Evolutionary conservation across 768 basidiomycete species (phyloP), one percentile per base, ranked within the genome.

Genomic region (Cystobasidium ongulense): DNA sequence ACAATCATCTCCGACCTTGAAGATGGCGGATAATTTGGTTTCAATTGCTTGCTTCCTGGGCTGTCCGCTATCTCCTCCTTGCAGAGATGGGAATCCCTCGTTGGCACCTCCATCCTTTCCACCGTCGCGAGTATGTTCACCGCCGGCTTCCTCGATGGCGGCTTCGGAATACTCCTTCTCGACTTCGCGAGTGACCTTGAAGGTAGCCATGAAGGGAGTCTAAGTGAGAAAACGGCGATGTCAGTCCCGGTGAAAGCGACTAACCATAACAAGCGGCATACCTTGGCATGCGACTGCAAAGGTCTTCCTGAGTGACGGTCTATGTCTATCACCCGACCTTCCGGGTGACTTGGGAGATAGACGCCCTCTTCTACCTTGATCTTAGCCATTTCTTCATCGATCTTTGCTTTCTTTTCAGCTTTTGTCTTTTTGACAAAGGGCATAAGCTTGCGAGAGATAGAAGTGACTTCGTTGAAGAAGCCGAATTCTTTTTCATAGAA

Each of bases 171-270:
- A 23, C 10, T 72, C 63, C 54, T 61, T 61, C 29, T 76, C 71
- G 27, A 65, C 84, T 75, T 93, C 89, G 80, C 97, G 95, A 72
- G 90, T 87, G 27, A 99, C 96, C 84, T 95, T 96, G 85, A 99
- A 99, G 0, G 95, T 97, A 0, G 96, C 96, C 96, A 99, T 98
- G 84, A 99, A 99, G 0, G 96, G 96, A 11, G 96, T 94, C 93
- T 97, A 41, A 25, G 5, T 8, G 25, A 0, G 27, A 66, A 11
- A 1, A 2, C 18, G 7, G 35, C 13, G 13, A n/a, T 29, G n/a
- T 63, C n/a, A 43, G 35, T 1, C 2, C 4, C 21, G 1, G 18
- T 39, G 3, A 7, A 63, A 15, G 57, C 23, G 2, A 27, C 18
- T 25, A 39, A 4, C 15, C 39, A 25, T 10, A 17, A 1, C 31